A percentile compares a stretch with the other conserved stretches of the same genome.
These are phyloP conservation scores for Corinectria fuckeliana DNA, from an alignment of 2,329 filamentous ascomycete genomes.

Conservation along the genomic window DNA sequence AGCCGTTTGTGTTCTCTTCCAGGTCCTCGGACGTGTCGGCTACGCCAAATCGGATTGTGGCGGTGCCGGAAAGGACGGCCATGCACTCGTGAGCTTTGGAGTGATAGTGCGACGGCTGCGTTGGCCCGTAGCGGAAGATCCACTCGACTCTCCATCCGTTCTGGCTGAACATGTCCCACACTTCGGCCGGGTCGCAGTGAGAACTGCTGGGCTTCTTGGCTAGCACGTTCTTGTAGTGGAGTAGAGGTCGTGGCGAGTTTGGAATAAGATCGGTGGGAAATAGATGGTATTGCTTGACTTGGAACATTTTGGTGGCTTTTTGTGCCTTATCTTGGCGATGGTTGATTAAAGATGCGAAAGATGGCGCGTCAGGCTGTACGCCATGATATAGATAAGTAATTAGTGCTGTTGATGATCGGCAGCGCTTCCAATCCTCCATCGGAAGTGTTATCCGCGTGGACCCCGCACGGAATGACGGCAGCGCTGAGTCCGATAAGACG, in stretches of 20 bases:
- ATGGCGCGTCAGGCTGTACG: neutral
- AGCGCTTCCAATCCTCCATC: neutral
- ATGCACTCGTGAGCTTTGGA: conserved; percentile 63
- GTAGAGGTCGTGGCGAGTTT: conserved; percentile 58
- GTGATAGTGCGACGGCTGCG: conserved; percentile 64
- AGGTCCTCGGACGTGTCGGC: conserved; percentile 52
- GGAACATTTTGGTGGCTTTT: conserved; percentile 13
- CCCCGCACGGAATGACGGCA: neutral
- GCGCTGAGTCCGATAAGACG: neutral
- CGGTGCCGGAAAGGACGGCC: conserved; percentile 59
- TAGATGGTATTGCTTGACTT: conserved; percentile 48
- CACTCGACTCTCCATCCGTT: conserved; percentile 62
- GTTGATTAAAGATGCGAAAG: neutral
- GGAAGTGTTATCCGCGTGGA: neutral
- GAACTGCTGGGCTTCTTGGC: neutral
- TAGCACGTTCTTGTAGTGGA: conserved; percentile 53
- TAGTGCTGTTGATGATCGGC: neutral
- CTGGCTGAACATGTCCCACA: conserved; percentile 47
- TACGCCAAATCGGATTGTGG: conserved; percentile 61
- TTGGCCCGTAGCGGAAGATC: conserved; percentile 63
- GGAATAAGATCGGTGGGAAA: conserved; percentile 54
- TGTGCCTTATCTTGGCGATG: neutral
- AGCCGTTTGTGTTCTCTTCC: conserved; percentile 48
- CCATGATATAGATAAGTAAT: neutral
- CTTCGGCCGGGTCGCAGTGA: conserved; percentile 45